A percentile compares a stretch with the other conserved stretches of the same genome.
Conservation (phyloP, 2,329 filamentous ascomycete genomes). For the Epichloe elymi region DNA sequence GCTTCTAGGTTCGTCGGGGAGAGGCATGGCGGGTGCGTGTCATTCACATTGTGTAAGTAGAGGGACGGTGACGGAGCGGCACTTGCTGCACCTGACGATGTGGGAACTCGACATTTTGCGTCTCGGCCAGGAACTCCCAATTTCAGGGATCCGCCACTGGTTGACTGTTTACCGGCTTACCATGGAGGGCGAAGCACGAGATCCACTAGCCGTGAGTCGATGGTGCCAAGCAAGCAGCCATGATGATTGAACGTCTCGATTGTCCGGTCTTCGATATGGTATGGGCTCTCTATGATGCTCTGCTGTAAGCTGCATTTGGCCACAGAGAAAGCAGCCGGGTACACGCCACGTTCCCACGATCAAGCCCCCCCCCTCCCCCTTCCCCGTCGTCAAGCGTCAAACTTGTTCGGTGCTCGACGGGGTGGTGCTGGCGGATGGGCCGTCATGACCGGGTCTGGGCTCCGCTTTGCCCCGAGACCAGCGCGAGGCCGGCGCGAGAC, state of each 20-base stretch:
- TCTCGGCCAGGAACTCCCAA: too few species aligned
- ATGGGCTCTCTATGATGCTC: neutral
- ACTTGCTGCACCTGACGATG: neutral
- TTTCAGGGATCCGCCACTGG: too few species aligned
- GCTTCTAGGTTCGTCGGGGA: conserved; percentile 31
- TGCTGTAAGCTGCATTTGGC: neutral
- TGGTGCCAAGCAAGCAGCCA: neutral
- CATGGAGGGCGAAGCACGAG: neutral
- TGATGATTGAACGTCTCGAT: neutral
- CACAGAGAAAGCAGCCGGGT: neutral
- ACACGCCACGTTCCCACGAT: neutral
- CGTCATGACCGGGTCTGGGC: neutral
- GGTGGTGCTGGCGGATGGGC: neutral
- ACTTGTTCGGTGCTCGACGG: neutral
- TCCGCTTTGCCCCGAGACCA: neutral
- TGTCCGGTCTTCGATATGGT: too few species aligned
- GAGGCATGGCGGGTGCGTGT: too few species aligned
- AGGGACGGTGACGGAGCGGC: neutral
- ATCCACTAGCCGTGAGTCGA: neutral
- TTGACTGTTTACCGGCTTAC: too few species aligned
- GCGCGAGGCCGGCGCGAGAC: neutral
- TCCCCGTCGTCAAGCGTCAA: neutral
- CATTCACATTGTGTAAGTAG: too few species aligned
- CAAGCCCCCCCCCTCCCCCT: too few species aligned
- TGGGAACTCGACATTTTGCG: neutral